Base-by-base conservation (phyloP, 179 eudicot species). In the Spergularia azorica region DNA sequence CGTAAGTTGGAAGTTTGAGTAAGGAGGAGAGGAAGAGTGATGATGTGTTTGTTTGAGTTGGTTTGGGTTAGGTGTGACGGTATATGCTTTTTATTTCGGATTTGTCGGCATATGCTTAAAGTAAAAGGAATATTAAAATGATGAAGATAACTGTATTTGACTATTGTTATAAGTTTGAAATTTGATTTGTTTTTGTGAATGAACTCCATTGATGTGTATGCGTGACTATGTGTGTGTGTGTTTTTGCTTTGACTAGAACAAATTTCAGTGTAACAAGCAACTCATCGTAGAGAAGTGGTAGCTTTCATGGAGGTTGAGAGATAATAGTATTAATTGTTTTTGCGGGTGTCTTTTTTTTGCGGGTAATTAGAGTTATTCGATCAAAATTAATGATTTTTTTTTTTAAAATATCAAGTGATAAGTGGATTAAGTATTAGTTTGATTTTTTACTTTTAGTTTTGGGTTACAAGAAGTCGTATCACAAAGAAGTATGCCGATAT, bases 231-330 rank as follows among this genome's bases (percentile, higher is more conserved):
- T 26, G 32, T 26, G 39, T 36, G 39, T 36, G 39, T 36, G 4
- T 52, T 38, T 21, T 54, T 6, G 60, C 10, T 71, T 71, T 71
- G 74, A 57, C 26, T 38, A 2, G 64, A n/a, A 56, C 7, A 9
- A 57, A 9, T 56, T 71, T 16, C 10, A 71, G 63, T 38, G 63
- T 15, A 0, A 57, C 74, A 71, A 71, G 74, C 63, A 56, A 71
- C 10, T 46, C 9, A 46, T 5, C 48, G 3, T 5, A 43, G 48
- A 8, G 48, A 6, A 32, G 64, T 3, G 15, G 74, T 57, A 56
- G 32, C 57, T 71, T 56, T 71, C 74, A 57, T 71, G 51, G 74
- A 17, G 52, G 64, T 71, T 71, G 63, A 4, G 38, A 3, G 3
- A 32, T 32, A 2, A 32, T 1, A 32, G 3, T 14, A 52, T 70